Percentiles rank a stretch among this genome's conserved stretches.
These are phyloP conservation scores for Tetracladium setigerum DNA, from an alignment of 495 filamentous ascomycete genomes.

Conservation along the genomic window DNA sequence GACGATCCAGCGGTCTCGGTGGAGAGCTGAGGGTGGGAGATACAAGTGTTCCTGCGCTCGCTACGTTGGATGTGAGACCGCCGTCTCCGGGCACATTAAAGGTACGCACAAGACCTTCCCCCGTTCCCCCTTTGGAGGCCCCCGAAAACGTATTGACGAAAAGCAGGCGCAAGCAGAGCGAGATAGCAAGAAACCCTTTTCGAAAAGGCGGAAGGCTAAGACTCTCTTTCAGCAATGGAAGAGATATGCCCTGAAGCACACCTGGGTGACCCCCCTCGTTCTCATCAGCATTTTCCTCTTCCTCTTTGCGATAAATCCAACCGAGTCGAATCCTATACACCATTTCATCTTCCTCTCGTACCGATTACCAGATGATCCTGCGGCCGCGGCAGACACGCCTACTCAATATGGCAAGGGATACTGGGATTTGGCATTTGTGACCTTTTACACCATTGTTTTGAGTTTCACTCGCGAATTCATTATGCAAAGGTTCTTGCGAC, in stretches of 20 bases:
- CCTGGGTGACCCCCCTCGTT: slow-evolving; percentile 73
- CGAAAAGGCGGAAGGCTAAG: slow-evolving; percentile 50
- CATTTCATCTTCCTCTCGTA: slow-evolving; percentile 93
- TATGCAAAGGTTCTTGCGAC: slow-evolving; percentile 88
- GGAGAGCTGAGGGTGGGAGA: slow-evolving; percentile 25
- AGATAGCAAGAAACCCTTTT: slow-evolving; percentile 35
- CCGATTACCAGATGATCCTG: slow-evolving; percentile 46
- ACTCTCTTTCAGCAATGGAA: slow-evolving; percentile 59
- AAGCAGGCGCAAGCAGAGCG: slow-evolving; percentile 16
- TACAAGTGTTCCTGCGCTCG: slow-evolving; percentile 19
- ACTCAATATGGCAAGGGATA: slow-evolving; percentile 84
- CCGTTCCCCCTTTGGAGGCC: not conserved
- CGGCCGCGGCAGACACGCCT: slow-evolving; percentile 40
- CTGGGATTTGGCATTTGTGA: slow-evolving; percentile 78
- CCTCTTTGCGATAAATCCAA: slow-evolving; percentile 73
- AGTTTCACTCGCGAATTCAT: slow-evolving; percentile 93
- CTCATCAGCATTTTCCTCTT: slow-evolving; percentile 55
- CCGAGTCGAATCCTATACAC: slow-evolving; percentile 72
- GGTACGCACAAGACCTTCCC: slow-evolving; percentile 2
- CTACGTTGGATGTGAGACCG: slow-evolving; percentile 20
- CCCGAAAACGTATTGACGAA: not conserved
- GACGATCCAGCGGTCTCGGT: slow-evolving; percentile 22
- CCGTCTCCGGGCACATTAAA: slow-evolving; percentile 20
- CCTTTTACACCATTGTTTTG: slow-evolving; percentile 83
- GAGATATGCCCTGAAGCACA: slow-evolving; percentile 60